Percentiles rank a stretch among this genome's conserved stretches.
Evolutionary conservation across 768 basidiomycete species (phyloP).

Genomic region (Serpula lacrymans): DNA sequence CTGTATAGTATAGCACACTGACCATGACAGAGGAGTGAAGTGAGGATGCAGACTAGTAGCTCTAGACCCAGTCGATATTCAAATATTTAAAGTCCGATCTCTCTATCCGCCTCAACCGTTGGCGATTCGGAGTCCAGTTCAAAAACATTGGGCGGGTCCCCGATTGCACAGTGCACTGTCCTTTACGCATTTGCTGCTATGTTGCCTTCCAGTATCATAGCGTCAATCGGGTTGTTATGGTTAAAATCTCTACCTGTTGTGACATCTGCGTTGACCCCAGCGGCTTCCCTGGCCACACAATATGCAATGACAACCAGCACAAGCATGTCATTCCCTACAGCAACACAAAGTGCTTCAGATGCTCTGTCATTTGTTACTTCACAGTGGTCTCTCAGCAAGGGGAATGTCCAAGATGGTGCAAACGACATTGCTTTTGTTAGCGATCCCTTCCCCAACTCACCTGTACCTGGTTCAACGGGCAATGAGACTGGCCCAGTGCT

Average conservation of each 20-base stretch:
- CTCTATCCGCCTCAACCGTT: too few relatives aligned
- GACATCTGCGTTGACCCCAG: conserved; percentile 4
- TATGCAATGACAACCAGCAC: conserved; percentile 61
- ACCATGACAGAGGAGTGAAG: too few relatives aligned
- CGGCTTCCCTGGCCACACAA: conserved; percentile 39
- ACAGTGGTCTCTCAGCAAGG: conserved; percentile 61
- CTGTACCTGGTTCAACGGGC: conserved; percentile 31
- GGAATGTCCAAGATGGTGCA: conserved; percentile 55
- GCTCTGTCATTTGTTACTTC: conserved; percentile 49
- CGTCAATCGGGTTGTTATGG: too few relatives aligned
- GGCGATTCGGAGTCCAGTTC: too few relatives aligned
- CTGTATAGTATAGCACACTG: too few relatives aligned
- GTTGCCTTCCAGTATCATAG: too few relatives aligned
- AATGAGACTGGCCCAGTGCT: conserved; percentile 39
- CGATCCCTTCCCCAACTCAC: conserved; percentile 61
- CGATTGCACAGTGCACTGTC: too few relatives aligned
- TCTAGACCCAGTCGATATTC: too few relatives aligned
- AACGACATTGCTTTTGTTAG: conserved; percentile 57
- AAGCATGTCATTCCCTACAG: conserved; percentile 59
- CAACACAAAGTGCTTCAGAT: conserved; percentile 49
- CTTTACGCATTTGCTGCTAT: too few relatives aligned
- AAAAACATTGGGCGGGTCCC: too few relatives aligned
- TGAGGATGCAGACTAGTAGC: too few relatives aligned
- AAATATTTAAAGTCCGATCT: too few relatives aligned
- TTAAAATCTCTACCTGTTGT: not conserved